Percentiles rank a stretch among this genome's conserved stretches.
Conservation (phyloP, 2,329 filamentous ascomycete genomes). For the Colletotrichum noveboracense region DNA sequence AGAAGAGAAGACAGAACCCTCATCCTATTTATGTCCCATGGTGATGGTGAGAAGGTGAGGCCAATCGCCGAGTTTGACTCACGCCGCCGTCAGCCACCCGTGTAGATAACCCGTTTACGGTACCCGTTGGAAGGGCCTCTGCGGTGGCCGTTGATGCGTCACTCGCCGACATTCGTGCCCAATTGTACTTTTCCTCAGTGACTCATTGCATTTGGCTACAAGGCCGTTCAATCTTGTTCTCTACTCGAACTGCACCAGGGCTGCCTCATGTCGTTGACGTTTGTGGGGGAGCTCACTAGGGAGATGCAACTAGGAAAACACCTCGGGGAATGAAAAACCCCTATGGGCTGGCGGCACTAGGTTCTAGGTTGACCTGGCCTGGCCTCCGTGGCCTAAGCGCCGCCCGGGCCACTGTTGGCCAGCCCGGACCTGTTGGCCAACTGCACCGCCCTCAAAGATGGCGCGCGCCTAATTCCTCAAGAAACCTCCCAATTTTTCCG, state of each 20-base stretch:
- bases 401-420: background rate
- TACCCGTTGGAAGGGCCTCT: background rate
- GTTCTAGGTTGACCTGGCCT: too few species aligned
- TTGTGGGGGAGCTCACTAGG: background rate
- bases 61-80: background rate
- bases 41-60: background rate
- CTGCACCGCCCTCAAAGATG: background rate
- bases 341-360: too few species aligned
- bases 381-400: background rate
- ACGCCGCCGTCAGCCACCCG: background rate
- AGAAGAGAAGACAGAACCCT: background rate
- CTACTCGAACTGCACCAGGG: background rate
- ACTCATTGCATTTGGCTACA: too few species aligned
- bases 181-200: too few species aligned
- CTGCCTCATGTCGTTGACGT: background rate
- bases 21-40: background rate
- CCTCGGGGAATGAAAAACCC: too few species aligned
- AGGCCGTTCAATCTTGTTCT: background rate
- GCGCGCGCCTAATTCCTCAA: background rate
- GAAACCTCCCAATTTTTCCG: too few species aligned
- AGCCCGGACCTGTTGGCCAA: too few species aligned
- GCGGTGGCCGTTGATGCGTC: background rate
- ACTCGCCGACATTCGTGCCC: background rate
- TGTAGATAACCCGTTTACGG: background rate
- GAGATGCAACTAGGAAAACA: background rate